Percentiles rank a stretch among this genome's conserved stretches.
These are phyloP conservation scores for Paxillus ammoniavirescens DNA, from an alignment of 768 basidiomycete genomes.

Conservation along the genomic window DNA sequence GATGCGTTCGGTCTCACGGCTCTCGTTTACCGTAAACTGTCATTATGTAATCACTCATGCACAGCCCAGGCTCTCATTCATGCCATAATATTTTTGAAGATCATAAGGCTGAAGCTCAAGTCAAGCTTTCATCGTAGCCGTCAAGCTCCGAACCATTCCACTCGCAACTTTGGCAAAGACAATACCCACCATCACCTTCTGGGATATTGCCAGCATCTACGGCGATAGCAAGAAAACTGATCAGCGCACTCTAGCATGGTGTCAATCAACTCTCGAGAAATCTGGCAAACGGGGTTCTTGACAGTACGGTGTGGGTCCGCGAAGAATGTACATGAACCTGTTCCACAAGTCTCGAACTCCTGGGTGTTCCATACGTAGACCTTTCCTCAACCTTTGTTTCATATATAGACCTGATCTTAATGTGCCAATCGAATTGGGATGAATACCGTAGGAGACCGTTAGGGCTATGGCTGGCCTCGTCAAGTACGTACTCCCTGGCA, in stretches of 20 bases:
- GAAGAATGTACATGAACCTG: constrained; percentile 38
- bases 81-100: no score
- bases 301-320: constrained; percentile 36
- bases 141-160: constrained; percentile 21
- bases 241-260: not conserved
- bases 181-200: constrained; percentile 42
- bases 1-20: no score
- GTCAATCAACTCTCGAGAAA: constrained; percentile 35
- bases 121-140: no score
- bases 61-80: no score
- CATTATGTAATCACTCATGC: no score
- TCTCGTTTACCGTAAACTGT: no score
- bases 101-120: no score
- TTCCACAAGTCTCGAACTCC: constrained; percentile 36
- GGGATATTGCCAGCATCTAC: constrained; percentile 45
- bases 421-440: no score
- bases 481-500: no score
- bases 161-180: constrained; percentile 44
- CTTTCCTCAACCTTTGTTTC: no score
- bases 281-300: constrained; percentile 41
- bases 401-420: not conserved
- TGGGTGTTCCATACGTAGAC: constrained; percentile 44
- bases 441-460: no score
- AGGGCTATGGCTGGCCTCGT: no score
- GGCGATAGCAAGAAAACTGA: constrained; percentile 41